phyloP scores from a whole-genome alignment of 306 rosid species.

The Gynostemma pentaphyllum region DNA sequence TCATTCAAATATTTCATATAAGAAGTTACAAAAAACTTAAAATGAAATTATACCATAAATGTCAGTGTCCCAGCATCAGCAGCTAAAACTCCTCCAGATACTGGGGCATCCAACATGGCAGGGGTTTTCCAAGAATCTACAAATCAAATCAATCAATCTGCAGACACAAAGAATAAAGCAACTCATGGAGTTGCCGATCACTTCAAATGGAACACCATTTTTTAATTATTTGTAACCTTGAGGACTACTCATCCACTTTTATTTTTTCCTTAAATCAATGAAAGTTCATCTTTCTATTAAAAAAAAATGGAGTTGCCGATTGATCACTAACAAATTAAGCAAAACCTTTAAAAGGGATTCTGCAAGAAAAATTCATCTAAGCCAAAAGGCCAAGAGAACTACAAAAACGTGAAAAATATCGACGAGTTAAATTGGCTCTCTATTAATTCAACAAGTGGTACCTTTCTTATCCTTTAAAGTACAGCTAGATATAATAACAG shows the following conservation, averaged over 20 bases:
- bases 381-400: too few species aligned
- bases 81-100: constrained; percentile 88
- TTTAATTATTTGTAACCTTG: too few species aligned
- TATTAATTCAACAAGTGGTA: constrained; percentile 17
- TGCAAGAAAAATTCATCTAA: neutral
- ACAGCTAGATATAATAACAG: constrained; percentile 44
- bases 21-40: neutral
- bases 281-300: too few species aligned
- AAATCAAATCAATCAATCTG: constrained; percentile 16
- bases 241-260: too few species aligned
- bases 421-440: neutral
- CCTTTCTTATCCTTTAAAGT: constrained; percentile 58
- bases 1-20: neutral
- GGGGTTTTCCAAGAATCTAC: constrained; percentile 47
- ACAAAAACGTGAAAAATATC: neutral
- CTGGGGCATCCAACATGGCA: constrained; percentile 86
- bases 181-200: neutral
- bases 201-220: too few species aligned
- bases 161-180: neutral
- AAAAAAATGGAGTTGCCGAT: too few species aligned
- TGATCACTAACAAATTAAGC: neutral
- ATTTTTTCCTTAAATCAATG: too few species aligned
- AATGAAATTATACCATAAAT: constrained; percentile 56
- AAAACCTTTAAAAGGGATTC: neutral
- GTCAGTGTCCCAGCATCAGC: constrained; percentile 92